Conservation (phyloP, 352 stramenopile genomes). For the Phytophthora parvispora region DNA sequence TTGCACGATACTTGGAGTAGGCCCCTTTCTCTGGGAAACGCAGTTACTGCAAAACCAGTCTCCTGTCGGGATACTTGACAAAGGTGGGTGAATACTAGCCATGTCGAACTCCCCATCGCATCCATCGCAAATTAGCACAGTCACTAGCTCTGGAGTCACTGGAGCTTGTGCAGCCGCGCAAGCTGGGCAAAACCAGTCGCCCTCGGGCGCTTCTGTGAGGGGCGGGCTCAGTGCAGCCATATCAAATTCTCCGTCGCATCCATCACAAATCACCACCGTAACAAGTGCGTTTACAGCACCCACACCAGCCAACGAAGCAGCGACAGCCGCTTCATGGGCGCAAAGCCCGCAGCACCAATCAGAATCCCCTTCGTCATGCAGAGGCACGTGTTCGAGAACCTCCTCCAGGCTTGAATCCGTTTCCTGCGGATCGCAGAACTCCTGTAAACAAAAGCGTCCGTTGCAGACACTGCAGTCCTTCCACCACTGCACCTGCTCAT, state of each 20-base stretch:
- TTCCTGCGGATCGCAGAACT: constrained; percentile 46
- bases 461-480: constrained; percentile 41
- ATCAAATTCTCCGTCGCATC: constrained; percentile 77
- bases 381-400: constrained; percentile 39
- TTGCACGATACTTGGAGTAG: neutral
- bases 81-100: constrained; percentile 48
- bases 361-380: constrained; percentile 36
- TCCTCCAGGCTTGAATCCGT: constrained; percentile 35
- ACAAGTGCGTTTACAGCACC: neutral
- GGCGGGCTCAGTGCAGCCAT: constrained; percentile 60
- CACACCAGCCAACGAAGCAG: neutral
- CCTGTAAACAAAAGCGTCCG: constrained; percentile 47
- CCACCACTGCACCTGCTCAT: constrained; percentile 39
- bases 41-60: constrained; percentile 57
- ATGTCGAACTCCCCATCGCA: constrained; percentile 76
- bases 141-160: constrained; percentile 28
- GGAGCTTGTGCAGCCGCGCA: constrained; percentile 10
- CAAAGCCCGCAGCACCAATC: constrained; percentile 54
- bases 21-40: constrained; percentile 7
- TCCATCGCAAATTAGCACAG: constrained; percentile 72
- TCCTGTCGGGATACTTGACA: constrained; percentile 44
- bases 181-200: constrained; percentile 45
- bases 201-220: constrained; percentile 51
- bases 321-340: neutral
- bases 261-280: constrained; percentile 74